These are phyloP conservation scores for Fusarium haematococcum DNA, from an alignment of 2,329 filamentous ascomycete genomes.

Conservation along the genomic window DNA sequence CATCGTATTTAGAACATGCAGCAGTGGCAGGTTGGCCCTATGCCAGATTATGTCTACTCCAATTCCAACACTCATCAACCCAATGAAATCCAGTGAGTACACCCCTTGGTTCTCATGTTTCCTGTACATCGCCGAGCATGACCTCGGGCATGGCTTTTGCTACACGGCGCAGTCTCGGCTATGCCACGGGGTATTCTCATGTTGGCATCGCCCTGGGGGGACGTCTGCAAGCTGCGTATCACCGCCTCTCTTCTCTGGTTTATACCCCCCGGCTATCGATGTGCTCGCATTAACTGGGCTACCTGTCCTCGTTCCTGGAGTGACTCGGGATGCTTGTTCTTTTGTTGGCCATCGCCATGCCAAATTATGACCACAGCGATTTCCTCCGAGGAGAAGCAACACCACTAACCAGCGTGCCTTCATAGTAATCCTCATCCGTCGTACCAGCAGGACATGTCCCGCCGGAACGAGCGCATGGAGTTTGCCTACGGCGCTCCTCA, in stretches of 20 bases:
- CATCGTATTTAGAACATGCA: conserved; percentile 63
- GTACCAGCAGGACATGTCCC: conserved; percentile 65
- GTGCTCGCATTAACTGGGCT: conserved; percentile 16
- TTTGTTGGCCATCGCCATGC: conserved; percentile 28
- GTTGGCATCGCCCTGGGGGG: conserved; percentile 7
- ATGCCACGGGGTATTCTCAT: conserved; percentile 34
- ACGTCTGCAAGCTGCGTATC: conserved; percentile 9
- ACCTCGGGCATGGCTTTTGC: conserved; percentile 26
- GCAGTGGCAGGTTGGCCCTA: conserved; percentile 71
- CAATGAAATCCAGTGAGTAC: conserved; percentile 71
- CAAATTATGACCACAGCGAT: conserved; percentile 43
- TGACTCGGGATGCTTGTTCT: conserved; percentile 5
- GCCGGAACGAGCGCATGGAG: conserved; percentile 58
- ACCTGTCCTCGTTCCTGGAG: conserved; percentile 23
- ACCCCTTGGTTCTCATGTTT: conserved; percentile 55
- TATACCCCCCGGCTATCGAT: conserved; percentile 36
- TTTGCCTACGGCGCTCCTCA: conserved; percentile 56
- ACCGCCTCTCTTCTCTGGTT: conserved; percentile 22
- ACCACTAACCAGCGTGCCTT: conserved; percentile 45
- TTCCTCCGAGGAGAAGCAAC: conserved; percentile 40
- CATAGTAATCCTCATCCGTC: conserved; percentile 55
- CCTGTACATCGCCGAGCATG: conserved; percentile 43
- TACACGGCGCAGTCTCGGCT: conserved; percentile 30
- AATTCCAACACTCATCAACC: conserved; percentile 65
- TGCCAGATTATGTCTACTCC: conserved; percentile 70